phyloP scores from a whole-genome alignment of 2,329 filamentous ascomycete species.

The Talaromyces albobiverticillius region DNA sequence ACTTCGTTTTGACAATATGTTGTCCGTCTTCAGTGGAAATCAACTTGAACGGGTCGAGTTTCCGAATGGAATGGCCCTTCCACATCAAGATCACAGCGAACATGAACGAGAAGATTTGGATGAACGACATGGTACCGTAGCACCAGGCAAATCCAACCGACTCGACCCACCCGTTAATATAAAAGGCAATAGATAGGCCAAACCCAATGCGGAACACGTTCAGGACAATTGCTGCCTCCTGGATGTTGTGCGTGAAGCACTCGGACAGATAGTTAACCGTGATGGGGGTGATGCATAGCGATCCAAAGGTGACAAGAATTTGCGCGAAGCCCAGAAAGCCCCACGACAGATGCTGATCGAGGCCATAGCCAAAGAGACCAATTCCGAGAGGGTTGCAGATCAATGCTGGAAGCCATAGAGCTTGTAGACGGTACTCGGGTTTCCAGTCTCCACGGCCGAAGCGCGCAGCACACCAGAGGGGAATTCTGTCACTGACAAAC shows the following conservation, averaged over 20 bases:
- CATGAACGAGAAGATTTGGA: conserved; percentile 1
- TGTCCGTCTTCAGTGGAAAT: conserved; percentile 12
- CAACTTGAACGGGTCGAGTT: conserved; percentile 2
- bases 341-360: conserved; percentile 7
- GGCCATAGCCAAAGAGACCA: conserved; percentile 5
- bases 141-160: conserved; percentile 2
- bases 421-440: conserved; percentile 11
- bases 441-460: conserved; percentile 9
- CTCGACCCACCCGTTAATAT: conserved; percentile 5
- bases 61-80: conserved; percentile 11
- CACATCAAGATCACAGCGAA: conserved; percentile 12
- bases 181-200: conserved; percentile 6
- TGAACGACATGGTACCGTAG: conserved; percentile 5
- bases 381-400: conserved; percentile 7
- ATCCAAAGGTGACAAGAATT: conserved; percentile 2
- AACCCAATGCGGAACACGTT: conserved; percentile 4
- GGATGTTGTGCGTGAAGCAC: conserved; percentile 8
- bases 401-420: conserved; percentile 3
- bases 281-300: conserved; percentile 2
- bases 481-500: conserved; percentile 8
- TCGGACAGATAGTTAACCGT: conserved; percentile 11
- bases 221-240: conserved; percentile 4
- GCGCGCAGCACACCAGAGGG: conserved; percentile 2
- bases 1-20: conserved; percentile 1
- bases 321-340: conserved; percentile 1